Percentiles rank a stretch among this genome's conserved stretches.
Conservation (phyloP, 2,329 filamentous ascomycete genomes). For the Paracoccidioides lutzii region DNA sequence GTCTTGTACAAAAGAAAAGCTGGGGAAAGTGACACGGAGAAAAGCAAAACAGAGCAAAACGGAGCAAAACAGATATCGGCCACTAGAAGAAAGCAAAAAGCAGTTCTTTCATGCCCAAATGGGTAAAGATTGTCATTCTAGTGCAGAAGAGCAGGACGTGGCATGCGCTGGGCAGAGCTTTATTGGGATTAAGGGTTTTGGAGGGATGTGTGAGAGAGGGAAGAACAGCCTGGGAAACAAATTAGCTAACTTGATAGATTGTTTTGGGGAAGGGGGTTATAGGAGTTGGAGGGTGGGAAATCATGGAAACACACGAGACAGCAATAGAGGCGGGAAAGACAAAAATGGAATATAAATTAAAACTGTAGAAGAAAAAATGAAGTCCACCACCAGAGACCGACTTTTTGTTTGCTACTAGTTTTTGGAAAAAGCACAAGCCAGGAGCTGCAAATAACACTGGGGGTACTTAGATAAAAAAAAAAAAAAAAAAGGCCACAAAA, state of each 20-base stretch:
- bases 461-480: not conserved
- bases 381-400: constrained; percentile 1
- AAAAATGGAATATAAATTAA: not conserved
- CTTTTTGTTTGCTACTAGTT: not conserved
- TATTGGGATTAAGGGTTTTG: not conserved
- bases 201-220: not conserved
- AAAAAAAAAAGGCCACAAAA: not conserved
- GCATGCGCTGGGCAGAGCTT: not conserved
- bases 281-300: not conserved
- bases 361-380: not conserved
- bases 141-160: not conserved
- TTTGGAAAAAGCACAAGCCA: not conserved
- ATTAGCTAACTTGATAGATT: not conserved
- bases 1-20: not conserved
- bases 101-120: not conserved
- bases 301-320: not conserved
- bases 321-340: not conserved
- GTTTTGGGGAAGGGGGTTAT: not conserved
- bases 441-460: not conserved
- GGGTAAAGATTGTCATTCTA: not conserved
- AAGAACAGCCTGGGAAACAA: not conserved
- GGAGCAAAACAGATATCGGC: not conserved
- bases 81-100: not conserved
- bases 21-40: not conserved
- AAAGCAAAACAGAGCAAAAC: not conserved